Percentiles rank a stretch among this genome's conserved stretches.
Evolutionary conservation across 1,284 basidiomycete species (phyloP).

Genomic region (Sparassis latifolia): DNA sequence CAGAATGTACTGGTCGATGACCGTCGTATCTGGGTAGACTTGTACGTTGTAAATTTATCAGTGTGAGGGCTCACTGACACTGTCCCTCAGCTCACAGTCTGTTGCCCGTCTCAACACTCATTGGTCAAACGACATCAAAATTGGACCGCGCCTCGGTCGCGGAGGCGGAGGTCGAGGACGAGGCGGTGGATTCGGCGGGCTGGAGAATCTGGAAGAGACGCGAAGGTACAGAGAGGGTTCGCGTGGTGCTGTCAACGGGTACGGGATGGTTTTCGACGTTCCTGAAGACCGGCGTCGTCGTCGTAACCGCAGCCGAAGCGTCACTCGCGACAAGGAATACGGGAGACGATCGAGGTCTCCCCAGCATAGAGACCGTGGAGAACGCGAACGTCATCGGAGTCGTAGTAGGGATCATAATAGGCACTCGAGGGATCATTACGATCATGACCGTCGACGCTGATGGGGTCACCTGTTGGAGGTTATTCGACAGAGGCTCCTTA

Average conservation of each 20-base stretch:
- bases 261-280: slow-evolving; percentile 77
- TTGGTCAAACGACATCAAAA: slow-evolving; percentile 71
- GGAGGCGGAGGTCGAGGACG: slow-evolving; percentile 21
- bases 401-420: slow-evolving; percentile 16
- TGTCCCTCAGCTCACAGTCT: slow-evolving; percentile 69
- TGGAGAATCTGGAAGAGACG: slow-evolving; percentile 67
- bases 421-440: slow-evolving; percentile 12
- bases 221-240: slow-evolving; percentile 51
- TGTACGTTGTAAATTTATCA: slow-evolving; percentile 36
- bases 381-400: slow-evolving; percentile 16
- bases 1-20: slow-evolving; percentile 99
- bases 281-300: slow-evolving; percentile 17
- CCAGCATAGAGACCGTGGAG: slow-evolving; percentile 15
- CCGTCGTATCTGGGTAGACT: slow-evolving; percentile 97
- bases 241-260: slow-evolving; percentile 30
- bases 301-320: slow-evolving; percentile 20
- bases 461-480: neutral
- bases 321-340: slow-evolving; percentile 15
- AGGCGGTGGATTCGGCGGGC: slow-evolving; percentile 52
- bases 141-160: slow-evolving; percentile 35
- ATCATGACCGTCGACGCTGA: slow-evolving; percentile 16
- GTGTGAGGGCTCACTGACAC: slow-evolving; percentile 3
- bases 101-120: slow-evolving; percentile 68
- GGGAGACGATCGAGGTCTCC: slow-evolving; percentile 15
- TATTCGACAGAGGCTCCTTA: neutral